phyloP scores from a whole-genome alignment of 495 filamentous ascomycete genomes.

The Filosporella fistucella region DNA sequence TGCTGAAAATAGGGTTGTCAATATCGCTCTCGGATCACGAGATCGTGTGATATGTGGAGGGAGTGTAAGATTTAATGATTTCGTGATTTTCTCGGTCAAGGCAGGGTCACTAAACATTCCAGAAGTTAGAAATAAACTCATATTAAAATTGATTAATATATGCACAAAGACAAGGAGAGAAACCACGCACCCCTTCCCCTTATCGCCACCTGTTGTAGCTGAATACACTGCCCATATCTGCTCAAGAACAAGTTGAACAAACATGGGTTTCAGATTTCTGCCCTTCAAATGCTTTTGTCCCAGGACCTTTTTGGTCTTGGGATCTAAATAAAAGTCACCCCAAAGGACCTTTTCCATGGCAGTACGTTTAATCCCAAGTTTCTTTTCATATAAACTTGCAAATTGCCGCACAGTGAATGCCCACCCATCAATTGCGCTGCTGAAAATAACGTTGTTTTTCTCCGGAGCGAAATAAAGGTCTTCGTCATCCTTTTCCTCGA shows the following conservation, averaged over 20 bases:
- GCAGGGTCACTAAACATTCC: conserved; percentile 59
- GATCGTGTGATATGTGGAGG: conserved; percentile 81
- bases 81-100: conserved; percentile 90
- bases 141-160: conserved; percentile 4
- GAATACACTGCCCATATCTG: conserved; percentile 97
- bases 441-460: conserved; percentile 98
- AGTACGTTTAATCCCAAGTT: conserved; percentile 89
- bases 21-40: conserved; percentile 73
- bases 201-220: conserved; percentile 77
- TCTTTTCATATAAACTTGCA: conserved; percentile 90
- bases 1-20: conserved; percentile 78
- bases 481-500: conserved; percentile 91
- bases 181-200: conserved; percentile 66
- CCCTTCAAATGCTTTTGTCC: conserved; percentile 92
- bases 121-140: conserved; percentile 15
- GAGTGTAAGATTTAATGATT: conserved; percentile 79
- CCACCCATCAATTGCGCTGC: conserved; percentile 96
- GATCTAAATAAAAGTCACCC: conserved; percentile 96
- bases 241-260: conserved; percentile 93
- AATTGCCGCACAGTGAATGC: conserved; percentile 96
- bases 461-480: conserved; percentile 98
- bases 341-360: conserved; percentile 91
- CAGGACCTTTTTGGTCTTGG: conserved; percentile 92
- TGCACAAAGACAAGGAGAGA: conserved; percentile 26
- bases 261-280: conserved; percentile 87